Percentiles rank a stretch among this genome's conserved stretches.
phyloP scores from a whole-genome alignment of 306 rosid genomes.

The Castanospermum australe region DNA sequence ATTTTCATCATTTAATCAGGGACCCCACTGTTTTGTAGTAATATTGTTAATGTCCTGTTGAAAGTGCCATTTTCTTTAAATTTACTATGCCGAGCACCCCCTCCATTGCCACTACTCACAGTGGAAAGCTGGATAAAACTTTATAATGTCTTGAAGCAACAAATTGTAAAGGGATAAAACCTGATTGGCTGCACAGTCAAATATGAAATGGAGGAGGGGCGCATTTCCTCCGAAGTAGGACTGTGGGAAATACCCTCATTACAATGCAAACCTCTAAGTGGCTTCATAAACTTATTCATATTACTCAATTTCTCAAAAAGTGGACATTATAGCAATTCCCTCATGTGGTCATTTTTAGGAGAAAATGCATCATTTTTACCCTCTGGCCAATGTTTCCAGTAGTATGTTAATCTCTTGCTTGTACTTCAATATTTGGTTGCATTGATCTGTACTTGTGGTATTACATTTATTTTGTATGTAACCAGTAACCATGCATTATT shows the following conservation, averaged over 20 bases:
- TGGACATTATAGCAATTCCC: neutral
- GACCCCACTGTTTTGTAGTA: neutral
- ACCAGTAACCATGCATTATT: slow-evolving; percentile 4
- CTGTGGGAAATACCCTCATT: neutral
- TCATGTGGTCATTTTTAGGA: neutral
- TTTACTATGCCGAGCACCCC: neutral
- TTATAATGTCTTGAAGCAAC: too few species aligned
- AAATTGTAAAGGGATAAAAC: neutral
- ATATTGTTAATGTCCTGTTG: neutral
- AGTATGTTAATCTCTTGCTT: neutral
- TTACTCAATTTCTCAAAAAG: neutral
- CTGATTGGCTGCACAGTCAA: neutral
- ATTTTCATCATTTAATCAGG: neutral
- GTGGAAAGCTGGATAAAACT: neutral
- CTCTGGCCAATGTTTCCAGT: neutral
- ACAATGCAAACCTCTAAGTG: neutral
- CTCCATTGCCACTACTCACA: neutral
- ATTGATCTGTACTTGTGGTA: slow-evolving; percentile 10
- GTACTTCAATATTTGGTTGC: neutral
- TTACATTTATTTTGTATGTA: neutral
- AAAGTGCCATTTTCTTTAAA: neutral
- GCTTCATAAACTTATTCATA: neutral
- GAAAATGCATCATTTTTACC: neutral
- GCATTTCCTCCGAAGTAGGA: neutral
- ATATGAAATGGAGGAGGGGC: neutral